Conservation (phyloP, 495 filamentous ascomycete genomes). For the Xylaria longipes region DNA sequence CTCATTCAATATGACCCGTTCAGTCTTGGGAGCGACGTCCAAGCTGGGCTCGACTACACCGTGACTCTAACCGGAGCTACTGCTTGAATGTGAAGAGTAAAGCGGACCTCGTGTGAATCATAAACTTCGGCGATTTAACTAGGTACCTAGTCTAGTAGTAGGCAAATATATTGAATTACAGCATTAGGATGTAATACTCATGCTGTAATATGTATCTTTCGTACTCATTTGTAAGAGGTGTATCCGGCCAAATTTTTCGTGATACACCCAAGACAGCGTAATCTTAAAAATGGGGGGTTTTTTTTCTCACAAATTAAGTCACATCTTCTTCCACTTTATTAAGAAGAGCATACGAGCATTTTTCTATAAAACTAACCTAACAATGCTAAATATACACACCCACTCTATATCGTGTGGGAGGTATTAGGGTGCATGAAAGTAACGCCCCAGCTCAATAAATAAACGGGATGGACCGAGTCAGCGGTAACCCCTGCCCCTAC, state of each 20-base stretch:
- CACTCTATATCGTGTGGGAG: background rate
- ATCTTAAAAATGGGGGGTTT: background rate
- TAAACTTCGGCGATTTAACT: background rate
- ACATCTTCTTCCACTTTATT: background rate
- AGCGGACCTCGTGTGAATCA: background rate
- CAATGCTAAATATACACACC: background rate
- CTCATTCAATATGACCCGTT: conserved; percentile 53
- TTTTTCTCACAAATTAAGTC: background rate
- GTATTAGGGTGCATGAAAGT: background rate
- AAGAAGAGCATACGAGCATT: background rate
- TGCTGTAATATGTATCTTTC: background rate
- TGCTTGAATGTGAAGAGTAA: background rate
- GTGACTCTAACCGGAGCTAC: conserved; percentile 46
- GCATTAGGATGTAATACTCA: background rate
- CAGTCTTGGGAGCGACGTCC: conserved; percentile 45
- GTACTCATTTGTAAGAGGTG: background rate
- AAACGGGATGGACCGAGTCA: background rate
- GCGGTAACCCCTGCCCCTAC: background rate
- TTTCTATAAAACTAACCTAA: background rate
- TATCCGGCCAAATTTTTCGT: background rate
- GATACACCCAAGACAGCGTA: background rate
- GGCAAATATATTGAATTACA: background rate
- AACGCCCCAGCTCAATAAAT: background rate
- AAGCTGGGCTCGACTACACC: conserved; percentile 46
- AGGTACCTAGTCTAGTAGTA: background rate